phyloP scores from a whole-genome alignment of 805 yeast genomes.

The Pichia nakasei region DNA sequence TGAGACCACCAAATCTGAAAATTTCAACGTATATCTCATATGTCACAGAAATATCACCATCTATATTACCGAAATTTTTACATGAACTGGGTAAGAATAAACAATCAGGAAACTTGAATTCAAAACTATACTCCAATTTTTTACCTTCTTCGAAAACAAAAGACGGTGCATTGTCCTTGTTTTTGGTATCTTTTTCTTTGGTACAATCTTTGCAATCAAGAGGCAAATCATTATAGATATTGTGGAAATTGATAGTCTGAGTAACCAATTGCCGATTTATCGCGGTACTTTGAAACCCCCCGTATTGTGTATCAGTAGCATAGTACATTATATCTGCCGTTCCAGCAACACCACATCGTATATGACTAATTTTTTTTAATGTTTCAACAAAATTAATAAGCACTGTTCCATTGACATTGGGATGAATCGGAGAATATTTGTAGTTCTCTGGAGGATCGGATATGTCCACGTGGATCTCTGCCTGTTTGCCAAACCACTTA shows the following conservation, averaged over 20 bases:
- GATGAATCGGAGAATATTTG: constrained; percentile 6
- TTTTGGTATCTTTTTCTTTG: not conserved
- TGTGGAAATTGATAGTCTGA: constrained; percentile 1
- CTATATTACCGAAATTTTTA: constrained; percentile 1
- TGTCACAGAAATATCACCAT: not conserved
- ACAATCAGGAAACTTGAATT: constrained; percentile 4
- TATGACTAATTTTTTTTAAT: not conserved
- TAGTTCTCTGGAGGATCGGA: not conserved
- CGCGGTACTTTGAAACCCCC: not conserved
- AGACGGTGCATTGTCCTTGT: not conserved
- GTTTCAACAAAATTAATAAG: constrained; percentile 1
- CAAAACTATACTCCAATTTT: not conserved
- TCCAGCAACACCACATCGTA: constrained; percentile 6
- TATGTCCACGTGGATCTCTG: not conserved
- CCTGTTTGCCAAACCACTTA: constrained; percentile 2
- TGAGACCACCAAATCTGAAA: constrained; percentile 1
- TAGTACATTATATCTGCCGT: constrained; percentile 1
- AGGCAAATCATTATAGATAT: constrained; percentile 1
- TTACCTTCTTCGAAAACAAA: constrained; percentile 1
- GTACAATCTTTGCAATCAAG: not conserved
- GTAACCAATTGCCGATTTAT: not conserved
- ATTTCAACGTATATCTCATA: constrained; percentile 4
- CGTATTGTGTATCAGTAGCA: not conserved
- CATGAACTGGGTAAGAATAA: constrained; percentile 5
- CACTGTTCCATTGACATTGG: not conserved